phyloP scores from a whole-genome alignment of 1,284 basidiomycete species.

The Lentinula novae-zelandiae region DNA sequence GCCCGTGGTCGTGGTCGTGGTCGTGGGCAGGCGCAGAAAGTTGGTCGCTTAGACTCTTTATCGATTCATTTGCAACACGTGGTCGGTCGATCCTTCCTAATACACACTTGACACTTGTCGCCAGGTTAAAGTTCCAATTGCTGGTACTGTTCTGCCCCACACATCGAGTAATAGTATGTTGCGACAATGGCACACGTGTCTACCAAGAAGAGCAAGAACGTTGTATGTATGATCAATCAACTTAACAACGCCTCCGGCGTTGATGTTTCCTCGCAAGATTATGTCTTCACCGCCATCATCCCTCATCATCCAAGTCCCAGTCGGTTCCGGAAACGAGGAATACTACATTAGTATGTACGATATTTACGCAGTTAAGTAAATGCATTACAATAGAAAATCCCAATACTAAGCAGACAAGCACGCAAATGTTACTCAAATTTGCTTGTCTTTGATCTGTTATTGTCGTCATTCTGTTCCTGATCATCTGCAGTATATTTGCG shows the following conservation, averaged over 20 bases:
- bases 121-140: not conserved
- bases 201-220: no score
- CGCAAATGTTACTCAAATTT: not conserved
- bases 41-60: slow-evolving; percentile 18
- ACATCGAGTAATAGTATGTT: no score
- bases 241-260: no score
- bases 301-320: no score
- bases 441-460: slow-evolving; percentile 22
- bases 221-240: no score
- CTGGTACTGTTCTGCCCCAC: no score
- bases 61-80: slow-evolving; percentile 22
- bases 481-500: slow-evolving; percentile 29
- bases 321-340: no score
- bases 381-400: not conserved
- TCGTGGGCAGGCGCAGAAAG: slow-evolving; percentile 2
- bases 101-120: not conserved
- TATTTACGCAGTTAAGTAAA: not conserved
- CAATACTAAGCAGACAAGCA: not conserved
- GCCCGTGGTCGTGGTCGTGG: slow-evolving; percentile 1
- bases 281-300: no score
- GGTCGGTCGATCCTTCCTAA: not conserved
- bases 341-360: not conserved
- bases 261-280: no score
- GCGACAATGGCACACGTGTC: no score
- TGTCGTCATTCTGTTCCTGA: slow-evolving; percentile 18